Evolutionary conservation across 1,139 yeast genomes (phyloP).

Genomic region (Hemisphaericaspora xylanilytica): DNA sequence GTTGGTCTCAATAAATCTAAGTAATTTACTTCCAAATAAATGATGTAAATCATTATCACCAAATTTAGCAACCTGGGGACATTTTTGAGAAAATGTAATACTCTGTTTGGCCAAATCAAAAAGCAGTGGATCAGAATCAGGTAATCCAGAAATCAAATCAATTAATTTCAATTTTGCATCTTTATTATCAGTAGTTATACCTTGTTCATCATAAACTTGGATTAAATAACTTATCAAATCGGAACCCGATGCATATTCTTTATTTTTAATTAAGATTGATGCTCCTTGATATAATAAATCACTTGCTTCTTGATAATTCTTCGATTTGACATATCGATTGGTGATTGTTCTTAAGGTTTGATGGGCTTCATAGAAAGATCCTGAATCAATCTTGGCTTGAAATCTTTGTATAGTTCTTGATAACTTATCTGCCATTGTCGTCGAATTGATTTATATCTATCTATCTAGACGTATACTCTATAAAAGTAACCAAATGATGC

Average conservation of each 20-base stretch:
- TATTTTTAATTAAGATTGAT: conserved; percentile 60
- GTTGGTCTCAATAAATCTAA: conserved; percentile 25
- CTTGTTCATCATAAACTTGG: conserved; percentile 61
- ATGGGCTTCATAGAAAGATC: conserved; percentile 91
- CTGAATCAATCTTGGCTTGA: conserved; percentile 65
- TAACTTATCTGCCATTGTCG: conserved; percentile 41
- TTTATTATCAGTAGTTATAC: conserved; percentile 34
- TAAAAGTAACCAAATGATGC: no score
- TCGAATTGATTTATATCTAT: no score
- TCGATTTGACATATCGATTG: conserved; percentile 72
- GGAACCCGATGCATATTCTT: conserved; percentile 75
- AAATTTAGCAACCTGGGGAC: conserved; percentile 40
- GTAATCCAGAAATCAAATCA: conserved; percentile 41
- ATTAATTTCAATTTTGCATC: conserved; percentile 38
- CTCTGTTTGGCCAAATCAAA: conserved; percentile 59
- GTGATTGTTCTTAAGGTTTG: conserved; percentile 88
- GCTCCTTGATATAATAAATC: conserved; percentile 73
- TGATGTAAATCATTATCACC: conserved; percentile 81
- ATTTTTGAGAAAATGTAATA: conserved; percentile 60
- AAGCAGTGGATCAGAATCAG: conserved; percentile 55
- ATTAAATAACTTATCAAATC: conserved; percentile 74
- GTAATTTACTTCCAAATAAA: conserved; percentile 66
- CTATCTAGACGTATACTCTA: no score
- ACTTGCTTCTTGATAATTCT: conserved; percentile 66
- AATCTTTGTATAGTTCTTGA: conserved; percentile 63